Conservation (phyloP, 257 asterid genomes). For the Petunia axillaris region DNA sequence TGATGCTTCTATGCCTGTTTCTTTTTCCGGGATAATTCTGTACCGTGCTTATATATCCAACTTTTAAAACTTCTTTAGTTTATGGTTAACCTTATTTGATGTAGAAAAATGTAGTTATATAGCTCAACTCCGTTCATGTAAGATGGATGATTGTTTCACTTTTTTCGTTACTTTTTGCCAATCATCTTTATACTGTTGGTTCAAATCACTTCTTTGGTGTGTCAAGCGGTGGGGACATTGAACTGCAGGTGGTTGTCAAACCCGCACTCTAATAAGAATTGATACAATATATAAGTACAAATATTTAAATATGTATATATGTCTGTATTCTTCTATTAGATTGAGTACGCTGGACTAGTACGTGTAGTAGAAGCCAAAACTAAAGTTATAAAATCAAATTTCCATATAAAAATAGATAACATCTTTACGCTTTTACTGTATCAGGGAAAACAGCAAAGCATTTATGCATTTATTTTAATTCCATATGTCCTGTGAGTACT, state of each 20-base stretch:
- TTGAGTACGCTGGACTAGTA: background rate
- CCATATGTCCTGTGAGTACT: background rate
- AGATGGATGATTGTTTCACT: slow-evolving; percentile 9
- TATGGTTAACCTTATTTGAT: background rate
- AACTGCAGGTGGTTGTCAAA: slow-evolving; percentile 2
- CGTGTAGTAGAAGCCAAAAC: background rate
- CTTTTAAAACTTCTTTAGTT: background rate
- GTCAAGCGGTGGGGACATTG: background rate
- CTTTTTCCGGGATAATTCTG: background rate
- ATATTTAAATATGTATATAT: background rate
- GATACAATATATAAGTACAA: background rate
- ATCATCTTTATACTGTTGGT: background rate
- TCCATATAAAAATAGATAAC: background rate
- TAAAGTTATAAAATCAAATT: background rate
- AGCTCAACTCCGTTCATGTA: slow-evolving; percentile 18
- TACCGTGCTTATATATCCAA: slow-evolving; percentile 14
- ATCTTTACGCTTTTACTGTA: background rate
- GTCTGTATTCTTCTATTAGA: background rate
- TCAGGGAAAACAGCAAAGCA: background rate
- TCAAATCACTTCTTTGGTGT: slow-evolving; percentile 9
- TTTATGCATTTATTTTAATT: background rate
- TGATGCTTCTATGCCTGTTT: background rate
- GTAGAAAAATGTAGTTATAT: background rate
- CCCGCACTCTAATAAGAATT: background rate
- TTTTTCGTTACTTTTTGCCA: background rate